Evolutionary conservation across 169 alveolate species (phyloP).

Genomic region (Eimeria mitis): DNA sequence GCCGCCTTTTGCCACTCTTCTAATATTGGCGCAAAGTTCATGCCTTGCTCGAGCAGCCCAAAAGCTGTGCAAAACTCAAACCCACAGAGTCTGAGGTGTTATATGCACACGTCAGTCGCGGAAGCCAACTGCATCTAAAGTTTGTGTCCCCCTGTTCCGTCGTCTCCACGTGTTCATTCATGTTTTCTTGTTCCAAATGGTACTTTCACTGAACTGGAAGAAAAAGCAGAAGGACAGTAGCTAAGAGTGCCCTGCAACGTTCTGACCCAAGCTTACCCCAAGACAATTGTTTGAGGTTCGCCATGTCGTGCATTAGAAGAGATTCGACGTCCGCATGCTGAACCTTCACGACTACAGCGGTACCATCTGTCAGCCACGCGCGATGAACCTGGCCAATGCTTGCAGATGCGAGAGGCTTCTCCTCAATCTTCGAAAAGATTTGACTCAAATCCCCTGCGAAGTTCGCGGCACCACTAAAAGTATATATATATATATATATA

Average conservation of each 20-base stretch:
- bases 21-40: constrained; percentile 85
- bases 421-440: constrained; percentile 78
- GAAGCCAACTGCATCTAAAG: neutral
- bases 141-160: neutral
- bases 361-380: constrained; percentile 84
- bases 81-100: neutral
- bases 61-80: constrained; percentile 85
- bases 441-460: constrained; percentile 46
- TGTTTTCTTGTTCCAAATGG: neutral
- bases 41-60: constrained; percentile 88
- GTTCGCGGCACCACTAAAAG: neutral
- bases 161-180: neutral
- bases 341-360: constrained; percentile 85
- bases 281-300: constrained; percentile 83
- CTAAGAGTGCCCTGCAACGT: neutral
- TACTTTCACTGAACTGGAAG: neutral
- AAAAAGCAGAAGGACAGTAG: neutral
- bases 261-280: constrained; percentile 83
- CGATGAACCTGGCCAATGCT: constrained; percentile 88
- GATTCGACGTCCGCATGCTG: constrained; percentile 87
- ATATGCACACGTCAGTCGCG: neutral
- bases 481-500: too few species aligned
- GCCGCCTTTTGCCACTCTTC: constrained; percentile 95
- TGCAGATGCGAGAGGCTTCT: constrained; percentile 87
- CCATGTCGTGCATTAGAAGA: constrained; percentile 85